Conservation (phyloP, 768 basidiomycete genomes). For the Lentinula boryana region DNA sequence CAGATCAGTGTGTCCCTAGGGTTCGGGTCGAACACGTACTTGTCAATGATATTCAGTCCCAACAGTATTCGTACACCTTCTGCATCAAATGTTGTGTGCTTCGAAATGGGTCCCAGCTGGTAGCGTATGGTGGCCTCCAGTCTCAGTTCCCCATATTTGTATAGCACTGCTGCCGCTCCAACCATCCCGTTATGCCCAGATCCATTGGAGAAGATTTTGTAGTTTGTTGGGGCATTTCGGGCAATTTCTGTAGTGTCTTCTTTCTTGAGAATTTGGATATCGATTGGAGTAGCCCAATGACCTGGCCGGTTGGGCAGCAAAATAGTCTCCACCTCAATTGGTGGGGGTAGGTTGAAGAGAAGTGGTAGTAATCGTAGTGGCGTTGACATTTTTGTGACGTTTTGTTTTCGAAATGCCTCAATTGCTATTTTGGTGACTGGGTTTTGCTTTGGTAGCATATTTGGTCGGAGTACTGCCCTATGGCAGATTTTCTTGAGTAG, state of each 20-base stretch:
- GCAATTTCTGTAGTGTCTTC: not conserved
- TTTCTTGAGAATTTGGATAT: not conserved
- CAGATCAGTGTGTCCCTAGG: not conserved
- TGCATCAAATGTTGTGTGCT: not conserved
- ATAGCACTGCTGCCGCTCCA: constrained; percentile 1
- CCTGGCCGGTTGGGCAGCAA: not conserved
- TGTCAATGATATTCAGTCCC: not conserved
- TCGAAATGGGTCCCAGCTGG: not conserved
- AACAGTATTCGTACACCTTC: not conserved
- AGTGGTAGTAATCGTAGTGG: constrained; percentile 10
- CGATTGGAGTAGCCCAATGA: not conserved
- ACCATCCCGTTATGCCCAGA: constrained; percentile 5
- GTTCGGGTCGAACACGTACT: not conserved
- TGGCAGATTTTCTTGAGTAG: too few relatives aligned
- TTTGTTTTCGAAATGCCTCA: not conserved
- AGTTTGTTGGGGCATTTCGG: not conserved
- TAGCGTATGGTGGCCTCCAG: not conserved
- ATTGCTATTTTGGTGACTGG: not conserved
- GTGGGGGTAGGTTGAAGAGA: not conserved
- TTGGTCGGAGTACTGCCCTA: too few relatives aligned
- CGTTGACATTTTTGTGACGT: constrained; percentile 1
- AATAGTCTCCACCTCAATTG: not conserved
- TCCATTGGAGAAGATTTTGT: constrained; percentile 11
- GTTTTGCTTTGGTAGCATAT: constrained; percentile 8
- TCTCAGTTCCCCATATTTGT: not conserved